Evolutionary conservation across 2,329 filamentous ascomycete genomes (phyloP).

Genomic region (Exophiala bonariae): DNA sequence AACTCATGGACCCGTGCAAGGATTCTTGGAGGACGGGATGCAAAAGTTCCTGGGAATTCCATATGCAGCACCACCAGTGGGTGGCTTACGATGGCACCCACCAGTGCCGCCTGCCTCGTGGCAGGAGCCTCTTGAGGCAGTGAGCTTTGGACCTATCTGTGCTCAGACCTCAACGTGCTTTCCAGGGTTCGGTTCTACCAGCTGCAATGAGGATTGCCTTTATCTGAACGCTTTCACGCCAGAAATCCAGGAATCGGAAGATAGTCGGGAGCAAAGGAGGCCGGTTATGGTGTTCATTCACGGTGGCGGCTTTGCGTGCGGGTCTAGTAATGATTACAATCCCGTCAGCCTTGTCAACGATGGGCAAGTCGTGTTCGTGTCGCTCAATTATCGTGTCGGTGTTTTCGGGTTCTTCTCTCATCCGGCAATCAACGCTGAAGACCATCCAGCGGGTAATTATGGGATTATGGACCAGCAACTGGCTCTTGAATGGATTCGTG

Average conservation of each 20-base stretch:
- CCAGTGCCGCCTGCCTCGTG: neutral
- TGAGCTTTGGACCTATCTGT: neutral
- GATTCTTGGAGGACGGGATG: no score
- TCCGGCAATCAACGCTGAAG: constrained; percentile 4
- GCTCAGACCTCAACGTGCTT: constrained; percentile 2
- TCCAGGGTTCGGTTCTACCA: neutral
- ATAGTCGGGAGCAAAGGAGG: neutral
- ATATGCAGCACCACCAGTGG: constrained; percentile 55
- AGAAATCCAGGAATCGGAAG: neutral
- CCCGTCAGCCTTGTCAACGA: neutral
- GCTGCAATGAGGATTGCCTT: constrained; percentile 24
- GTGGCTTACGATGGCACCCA: constrained; percentile 1
- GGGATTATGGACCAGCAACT: constrained; percentile 61
- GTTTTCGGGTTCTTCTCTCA: constrained; percentile 37
- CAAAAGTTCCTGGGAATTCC: constrained; percentile 32
- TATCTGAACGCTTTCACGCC: constrained; percentile 26
- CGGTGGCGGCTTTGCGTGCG: constrained; percentile 16
- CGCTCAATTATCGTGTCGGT: constrained; percentile 32
- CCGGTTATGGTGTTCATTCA: constrained; percentile 19
- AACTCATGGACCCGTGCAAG: no score
- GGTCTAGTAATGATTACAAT: constrained; percentile 9
- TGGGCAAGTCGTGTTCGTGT: constrained; percentile 30
- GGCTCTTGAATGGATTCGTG: constrained; percentile 60
- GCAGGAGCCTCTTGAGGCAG: neutral
- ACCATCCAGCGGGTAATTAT: constrained; percentile 37